Conservation (phyloP, 2,329 filamentous ascomycete genomes). For the Aspergillus ustus region DNA sequence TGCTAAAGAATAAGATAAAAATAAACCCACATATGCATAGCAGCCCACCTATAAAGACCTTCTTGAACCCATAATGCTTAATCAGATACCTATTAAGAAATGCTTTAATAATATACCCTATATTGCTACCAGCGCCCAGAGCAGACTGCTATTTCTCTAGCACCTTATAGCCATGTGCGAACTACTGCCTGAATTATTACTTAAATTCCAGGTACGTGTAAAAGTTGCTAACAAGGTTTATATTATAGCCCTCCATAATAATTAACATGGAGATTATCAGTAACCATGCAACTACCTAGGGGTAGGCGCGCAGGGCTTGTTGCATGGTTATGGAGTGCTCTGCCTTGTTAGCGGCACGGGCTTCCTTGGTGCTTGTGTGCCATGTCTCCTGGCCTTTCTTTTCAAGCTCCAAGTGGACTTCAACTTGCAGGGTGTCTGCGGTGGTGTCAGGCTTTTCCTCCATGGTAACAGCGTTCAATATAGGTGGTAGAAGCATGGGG, state of each 20-base stretch:
- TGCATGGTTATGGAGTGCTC: slow-evolving; percentile 21
- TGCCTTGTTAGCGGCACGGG: slow-evolving; percentile 14
- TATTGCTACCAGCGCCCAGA: slow-evolving; percentile 60
- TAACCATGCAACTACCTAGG: slow-evolving; percentile 38
- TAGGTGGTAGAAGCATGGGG: too few relatives aligned
- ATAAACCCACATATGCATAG: slow-evolving; percentile 61
- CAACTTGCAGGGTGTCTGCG: not conserved
- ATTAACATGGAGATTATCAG: slow-evolving; percentile 51
- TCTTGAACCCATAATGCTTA: slow-evolving; percentile 44
- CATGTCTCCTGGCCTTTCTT: not conserved
- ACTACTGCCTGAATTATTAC: slow-evolving; percentile 37
- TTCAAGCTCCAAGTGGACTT: not conserved
- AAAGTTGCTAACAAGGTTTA: slow-evolving; percentile 53
- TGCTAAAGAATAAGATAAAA: slow-evolving; percentile 68
- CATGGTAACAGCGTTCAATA: not conserved
- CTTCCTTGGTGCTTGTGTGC: slow-evolving; percentile 7
- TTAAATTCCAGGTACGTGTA: slow-evolving; percentile 54
- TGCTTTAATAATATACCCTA: slow-evolving; percentile 69
- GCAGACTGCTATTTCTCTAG: slow-evolving; percentile 63
- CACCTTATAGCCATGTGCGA: slow-evolving; percentile 46
- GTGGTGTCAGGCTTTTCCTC: not conserved
- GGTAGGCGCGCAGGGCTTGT: slow-evolving; percentile 23
- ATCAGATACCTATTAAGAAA: slow-evolving; percentile 68
- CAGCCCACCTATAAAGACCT: slow-evolving; percentile 56
- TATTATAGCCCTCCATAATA: slow-evolving; percentile 60